phyloP scores from a whole-genome alignment of 306 rosid genomes.

The Hippophae gyantsensis region DNA sequence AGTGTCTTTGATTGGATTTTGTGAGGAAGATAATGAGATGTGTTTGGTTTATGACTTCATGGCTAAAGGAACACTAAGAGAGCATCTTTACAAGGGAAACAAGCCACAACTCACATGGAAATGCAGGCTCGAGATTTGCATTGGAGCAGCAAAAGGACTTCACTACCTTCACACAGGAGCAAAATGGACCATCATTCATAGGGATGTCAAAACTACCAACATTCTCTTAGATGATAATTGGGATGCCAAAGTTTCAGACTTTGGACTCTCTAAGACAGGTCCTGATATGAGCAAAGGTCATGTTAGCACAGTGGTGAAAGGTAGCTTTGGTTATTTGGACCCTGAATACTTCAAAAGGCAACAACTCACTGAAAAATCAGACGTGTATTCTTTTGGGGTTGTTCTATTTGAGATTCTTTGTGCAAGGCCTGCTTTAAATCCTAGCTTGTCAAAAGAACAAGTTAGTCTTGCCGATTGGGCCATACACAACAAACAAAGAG shows the following conservation, averaged over 20 bases:
- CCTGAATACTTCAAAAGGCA: conserved; percentile 45
- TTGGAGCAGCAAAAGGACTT: conserved; percentile 53
- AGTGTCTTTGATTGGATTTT: conserved; percentile 43
- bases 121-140: conserved; percentile 41
- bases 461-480: conserved; percentile 55
- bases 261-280: conserved; percentile 47
- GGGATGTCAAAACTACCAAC: conserved; percentile 51
- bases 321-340: conserved; percentile 45
- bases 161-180: conserved; percentile 54
- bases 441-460: conserved; percentile 41
- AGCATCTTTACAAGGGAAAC: conserved; percentile 41
- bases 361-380: conserved; percentile 44
- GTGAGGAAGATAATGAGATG: conserved; percentile 46
- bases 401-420: conserved; percentile 40
- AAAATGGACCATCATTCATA: conserved; percentile 41
- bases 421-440: conserved; percentile 43
- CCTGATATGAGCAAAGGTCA: conserved; percentile 38
- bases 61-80: conserved; percentile 38
- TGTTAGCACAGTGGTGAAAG: conserved; percentile 49
- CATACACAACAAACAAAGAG: conserved; percentile 33
- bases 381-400: conserved; percentile 48
- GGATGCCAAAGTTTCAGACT: conserved; percentile 49
- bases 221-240: conserved; percentile 47
- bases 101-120: conserved; percentile 41
- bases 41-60: conserved; percentile 44